Evolutionary conservation across 2,329 filamentous ascomycete genomes (phyloP), one percentile per base, ranked within the genome.

Genomic region (Botryosphaeria dothidea): DNA sequence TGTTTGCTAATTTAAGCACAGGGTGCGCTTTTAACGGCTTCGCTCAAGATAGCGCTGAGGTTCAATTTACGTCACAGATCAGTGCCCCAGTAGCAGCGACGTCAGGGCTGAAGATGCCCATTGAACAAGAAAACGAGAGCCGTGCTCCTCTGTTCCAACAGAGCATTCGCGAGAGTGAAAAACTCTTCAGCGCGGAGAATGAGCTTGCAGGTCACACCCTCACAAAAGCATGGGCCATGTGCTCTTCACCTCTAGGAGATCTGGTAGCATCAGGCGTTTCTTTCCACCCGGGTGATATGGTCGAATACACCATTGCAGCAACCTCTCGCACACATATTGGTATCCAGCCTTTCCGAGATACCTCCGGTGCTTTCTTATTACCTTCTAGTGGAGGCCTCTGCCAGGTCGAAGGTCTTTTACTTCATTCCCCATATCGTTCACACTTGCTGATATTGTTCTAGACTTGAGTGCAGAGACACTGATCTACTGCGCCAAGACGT

Each of bases 281-380:
- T 2, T 69, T 85, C 29, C 84, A 88, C 70, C 85, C 86, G 0
- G 83, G 80, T 3, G 82, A 87, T 70, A 83, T 84, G 75, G 75
- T 87, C 15, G 84, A 88, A 66, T 88, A 88, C 69, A 79, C 80
- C 0, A 83, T 83, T 6, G 72, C 78, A 7, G 78, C 80, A 3
- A 79, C 82, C 27, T 80, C 85, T 62, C 73, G 74, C n/a, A 72
- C 60, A 15, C 36, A 64, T 27, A 60, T 66, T 9, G 49, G 48
- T 11, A 41, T 66, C 6, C 56, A 66, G 13, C 38, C 34, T 19
- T 46, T 64, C 27, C 29, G 36, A 15, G 64, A 54, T 38, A 43
- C 43, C 15, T 17, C 27, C 9, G 51, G 54, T 8, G 38, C 34
- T 17, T 68, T 68, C 29, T 52, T 21, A 6, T 46, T 66, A 13